Evolutionary conservation across 306 rosid genomes (phyloP), one percentile per base, ranked within the genome.

Genomic region (Dryas drummondii): DNA sequence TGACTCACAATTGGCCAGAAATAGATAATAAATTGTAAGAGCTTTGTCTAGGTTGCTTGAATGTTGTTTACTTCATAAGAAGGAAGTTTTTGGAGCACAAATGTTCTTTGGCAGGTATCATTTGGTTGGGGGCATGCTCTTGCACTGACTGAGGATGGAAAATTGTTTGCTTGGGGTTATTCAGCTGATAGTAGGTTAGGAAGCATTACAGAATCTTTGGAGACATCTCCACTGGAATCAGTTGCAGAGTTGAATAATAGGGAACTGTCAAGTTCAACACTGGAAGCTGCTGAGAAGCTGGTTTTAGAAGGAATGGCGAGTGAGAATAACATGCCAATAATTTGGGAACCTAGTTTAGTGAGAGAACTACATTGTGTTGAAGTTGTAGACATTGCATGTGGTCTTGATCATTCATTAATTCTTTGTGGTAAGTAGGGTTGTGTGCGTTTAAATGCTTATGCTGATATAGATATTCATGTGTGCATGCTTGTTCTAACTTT

Each of bases 71-170:
- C 60, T 52, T 70, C 15, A 46, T 51, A 57, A 45, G 71, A 54
- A 61, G 76, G 56, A 47, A 76, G 62, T 64, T 81, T 57, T 48
- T 58, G 54, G 65, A 48, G 52, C 16, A 66, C 76, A 50, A 51
- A 45, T 74, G 66, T 75, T 80, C 53, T 76, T 83, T 85, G 78
- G 52, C 76, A 91, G 98, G 91, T 90, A 22, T 80, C 97, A 45
- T 92, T 91, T 76, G 97, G 98, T 72, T 94, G 98, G 97, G 98
- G 98, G 58, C 97, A 94, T 66, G 94, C 94, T 52, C 93, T 91
- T 76, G 97, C 97, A 16, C 79, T 37, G 22, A 94, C 91, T 13
- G 82, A 80, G 80, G 93, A 91, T 73, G 98, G 98, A 17, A 94
- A 88, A 74, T 76, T 94, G 72, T 94, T 87, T 80, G 97, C 91